These are phyloP conservation scores for Auricularia heimuer DNA, from an alignment of 768 basidiomycete species.

Conservation along the genomic window DNA sequence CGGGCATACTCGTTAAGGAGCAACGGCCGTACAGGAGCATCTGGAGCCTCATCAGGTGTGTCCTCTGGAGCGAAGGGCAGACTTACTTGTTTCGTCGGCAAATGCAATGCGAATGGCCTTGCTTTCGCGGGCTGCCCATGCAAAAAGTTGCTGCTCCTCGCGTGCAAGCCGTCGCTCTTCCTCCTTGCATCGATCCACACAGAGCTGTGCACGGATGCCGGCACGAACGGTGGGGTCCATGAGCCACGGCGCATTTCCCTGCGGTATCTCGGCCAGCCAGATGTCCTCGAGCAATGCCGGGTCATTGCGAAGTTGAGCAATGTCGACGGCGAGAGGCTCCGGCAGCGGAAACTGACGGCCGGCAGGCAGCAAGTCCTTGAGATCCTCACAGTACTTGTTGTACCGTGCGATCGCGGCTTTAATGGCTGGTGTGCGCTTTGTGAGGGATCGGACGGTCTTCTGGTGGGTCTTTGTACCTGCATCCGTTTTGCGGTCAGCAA, in stretches of 20 bases:
- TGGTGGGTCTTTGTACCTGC: background rate
- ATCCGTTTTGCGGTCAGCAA: background rate
- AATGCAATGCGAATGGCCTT: too few relatives aligned
- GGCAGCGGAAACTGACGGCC: background rate
- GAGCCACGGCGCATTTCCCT: background rate
- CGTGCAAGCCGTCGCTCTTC: background rate
- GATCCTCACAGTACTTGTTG: background rate
- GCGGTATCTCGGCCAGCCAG: background rate
- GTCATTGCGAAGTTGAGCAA: background rate
- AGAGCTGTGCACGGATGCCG: background rate
- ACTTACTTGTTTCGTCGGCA: too few relatives aligned
- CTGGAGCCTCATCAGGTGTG: too few relatives aligned
- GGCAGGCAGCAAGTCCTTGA: background rate
- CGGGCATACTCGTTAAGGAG: too few relatives aligned
- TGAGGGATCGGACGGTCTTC: background rate
- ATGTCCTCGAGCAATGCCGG: background rate
- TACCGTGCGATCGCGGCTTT: background rate
- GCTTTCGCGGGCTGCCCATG: too few relatives aligned
- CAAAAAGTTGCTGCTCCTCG: too few relatives aligned
- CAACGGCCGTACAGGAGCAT: too few relatives aligned
- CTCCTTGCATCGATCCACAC: background rate
- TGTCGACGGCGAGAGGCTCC: background rate
- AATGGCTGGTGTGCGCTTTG: background rate
- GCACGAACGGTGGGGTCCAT: background rate
- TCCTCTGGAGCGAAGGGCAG: too few relatives aligned